A percentile compares a stretch with the other conserved stretches of the same genome.
Conservation (phyloP, 192 early-diverging fungal species). For the Diversispora epigaea region DNA sequence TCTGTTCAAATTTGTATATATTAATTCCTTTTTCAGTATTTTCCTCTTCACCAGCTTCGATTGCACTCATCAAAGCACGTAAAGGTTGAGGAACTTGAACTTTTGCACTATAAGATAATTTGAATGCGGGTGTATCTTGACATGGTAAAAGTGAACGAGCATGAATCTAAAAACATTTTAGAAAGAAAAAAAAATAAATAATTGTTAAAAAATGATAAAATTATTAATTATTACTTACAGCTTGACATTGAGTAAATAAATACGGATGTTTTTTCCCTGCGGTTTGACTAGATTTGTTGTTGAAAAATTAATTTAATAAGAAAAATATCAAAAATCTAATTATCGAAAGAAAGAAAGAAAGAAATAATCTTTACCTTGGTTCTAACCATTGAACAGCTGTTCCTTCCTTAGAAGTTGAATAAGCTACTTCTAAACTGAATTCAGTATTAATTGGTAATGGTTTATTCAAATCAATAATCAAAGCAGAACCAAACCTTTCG, state of each 20-base stretch:
- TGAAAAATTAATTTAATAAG: neutral
- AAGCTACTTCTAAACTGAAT: slow-evolving; percentile 66
- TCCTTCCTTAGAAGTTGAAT: slow-evolving; percentile 77
- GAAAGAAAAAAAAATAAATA: too few relatives aligned
- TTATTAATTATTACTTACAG: slow-evolving; percentile 37
- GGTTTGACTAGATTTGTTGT: slow-evolving; percentile 67
- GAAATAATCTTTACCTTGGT: slow-evolving; percentile 53
- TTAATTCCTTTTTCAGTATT: slow-evolving; percentile 51
- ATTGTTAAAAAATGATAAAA: neutral
- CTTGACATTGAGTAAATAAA: slow-evolving; percentile 96
- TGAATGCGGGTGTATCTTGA: slow-evolving; percentile 84
- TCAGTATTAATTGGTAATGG: slow-evolving; percentile 45
- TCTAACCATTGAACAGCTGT: slow-evolving; percentile 91
- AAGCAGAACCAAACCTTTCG: slow-evolving; percentile 68
- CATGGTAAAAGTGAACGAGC: slow-evolving; percentile 89
- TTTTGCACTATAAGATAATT: slow-evolving; percentile 85
- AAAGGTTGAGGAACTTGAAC: slow-evolving; percentile 67
- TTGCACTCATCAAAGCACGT: slow-evolving; percentile 92
- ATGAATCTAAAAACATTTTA: slow-evolving; percentile 61
- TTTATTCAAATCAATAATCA: slow-evolving; percentile 61
- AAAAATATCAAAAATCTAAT: neutral
- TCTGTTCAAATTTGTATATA: slow-evolving; percentile 82
- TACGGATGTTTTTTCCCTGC: slow-evolving; percentile 92
- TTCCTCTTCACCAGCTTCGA: slow-evolving; percentile 62
- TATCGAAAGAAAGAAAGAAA: neutral